These are phyloP conservation scores for Claviceps digitariae DNA, from an alignment of 2,329 filamentous ascomycete species.

Conservation along the genomic window DNA sequence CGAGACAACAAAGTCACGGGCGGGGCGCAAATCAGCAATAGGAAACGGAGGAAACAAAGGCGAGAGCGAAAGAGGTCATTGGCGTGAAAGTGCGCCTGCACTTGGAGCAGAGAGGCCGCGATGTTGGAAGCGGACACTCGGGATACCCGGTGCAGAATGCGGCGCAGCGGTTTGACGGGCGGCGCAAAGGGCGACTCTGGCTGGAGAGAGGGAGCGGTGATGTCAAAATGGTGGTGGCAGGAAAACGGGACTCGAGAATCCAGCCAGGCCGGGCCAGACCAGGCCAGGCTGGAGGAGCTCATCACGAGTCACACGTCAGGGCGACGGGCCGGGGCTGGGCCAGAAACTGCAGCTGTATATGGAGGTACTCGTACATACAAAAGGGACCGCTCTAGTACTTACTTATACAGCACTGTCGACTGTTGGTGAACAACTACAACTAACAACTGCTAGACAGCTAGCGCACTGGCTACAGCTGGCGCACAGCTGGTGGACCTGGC, in stretches of 20 bases:
- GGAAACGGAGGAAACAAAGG: background rate
- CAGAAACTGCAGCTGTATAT: background rate
- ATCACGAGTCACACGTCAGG: too few relatives aligned
- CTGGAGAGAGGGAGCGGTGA: conserved; percentile 10
- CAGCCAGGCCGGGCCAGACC: background rate
- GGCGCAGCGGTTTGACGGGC: background rate
- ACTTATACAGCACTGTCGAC: too few relatives aligned
- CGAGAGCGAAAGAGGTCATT: background rate
- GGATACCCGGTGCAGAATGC: background rate
- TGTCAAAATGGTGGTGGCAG: conserved; percentile 20
- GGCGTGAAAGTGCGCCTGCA: conserved; percentile 2
- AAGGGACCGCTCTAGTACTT: too few relatives aligned
- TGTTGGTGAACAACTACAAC: background rate
- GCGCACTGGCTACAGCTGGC: background rate
- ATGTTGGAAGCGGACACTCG: background rate
- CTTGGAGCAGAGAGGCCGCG: background rate
- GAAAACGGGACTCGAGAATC: conserved; percentile 4
- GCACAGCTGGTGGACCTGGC: background rate
- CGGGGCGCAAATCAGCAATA: background rate
- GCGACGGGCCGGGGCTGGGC: background rate
- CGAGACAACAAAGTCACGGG: background rate
- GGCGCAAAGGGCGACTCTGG: background rate
- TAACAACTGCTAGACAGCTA: background rate
- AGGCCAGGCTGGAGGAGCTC: background rate
- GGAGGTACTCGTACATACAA: too few relatives aligned